Base-by-base conservation (phyloP, 1,284 basidiomycete species). In the Ustilago shanxiensis region DNA sequence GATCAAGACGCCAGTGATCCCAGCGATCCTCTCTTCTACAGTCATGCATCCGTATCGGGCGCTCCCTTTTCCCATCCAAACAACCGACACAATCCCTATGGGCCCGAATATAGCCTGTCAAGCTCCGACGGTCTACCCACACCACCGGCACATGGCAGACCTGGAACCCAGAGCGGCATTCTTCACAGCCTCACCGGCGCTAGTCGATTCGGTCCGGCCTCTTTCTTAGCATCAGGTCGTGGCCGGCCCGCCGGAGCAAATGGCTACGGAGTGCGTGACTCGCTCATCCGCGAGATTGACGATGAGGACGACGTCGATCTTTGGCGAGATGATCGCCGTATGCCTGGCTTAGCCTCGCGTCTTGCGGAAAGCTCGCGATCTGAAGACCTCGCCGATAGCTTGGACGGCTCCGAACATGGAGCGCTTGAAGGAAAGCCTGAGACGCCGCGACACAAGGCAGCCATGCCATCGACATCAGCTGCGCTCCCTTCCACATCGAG, bases 221-320 rank as follows among this genome's bases (percentile, higher is more conserved):
- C 77, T 13, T 72, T 79, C 28, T 41, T 73, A 24, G 60, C 59
- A 37, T 49, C 66, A 0, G 70, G 62, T 29, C 39, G 60, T 33
- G 62, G 61, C 39, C 61, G 62, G 37, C 39, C 56, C 20, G 29
- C 63, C 20, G 66, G 50, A 24, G 53, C 24, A 8, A 35, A 65
- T 2, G 61, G 18, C 2, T 45, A 57, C n/a, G 71, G 51, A 3
- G 57, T 79, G n/a, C 68, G 59, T 29, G 77, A 73, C 45, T 76
- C 72, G n/a, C 57, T 76, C 49, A 79, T 79, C 22, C 69, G 77
- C 20, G 77, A 79, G 63, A 77, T 79, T 24, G 77, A 79, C 50
- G 77, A 79, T 33, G 77, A 79, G 29, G 77, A 79, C 37, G 77
- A 79, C 26, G 77, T 79, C 45, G 77, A 79, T 29, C 72, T 79